Base-by-base conservation (phyloP, 257 asterid species). In the Solanum bulbocastanum region DNA sequence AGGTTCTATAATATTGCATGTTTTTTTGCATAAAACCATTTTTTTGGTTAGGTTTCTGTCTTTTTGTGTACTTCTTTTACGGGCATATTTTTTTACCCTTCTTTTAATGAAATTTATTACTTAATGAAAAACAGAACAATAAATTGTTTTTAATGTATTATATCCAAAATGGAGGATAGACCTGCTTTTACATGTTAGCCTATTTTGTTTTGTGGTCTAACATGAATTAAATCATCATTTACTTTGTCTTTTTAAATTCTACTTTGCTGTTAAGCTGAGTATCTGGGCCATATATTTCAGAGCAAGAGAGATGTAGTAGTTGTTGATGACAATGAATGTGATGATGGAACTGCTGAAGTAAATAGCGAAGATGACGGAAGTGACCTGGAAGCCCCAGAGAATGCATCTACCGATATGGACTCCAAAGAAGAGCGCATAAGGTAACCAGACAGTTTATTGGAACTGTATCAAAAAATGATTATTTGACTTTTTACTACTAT, bases 361-460 rank as follows among this genome's bases (percentile, higher is more conserved):
- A 73, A 88, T 66, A 96, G 97, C 86, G 98, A 94, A 35, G 91
- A 93, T 37, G 98, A 94, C 49, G 94, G 78, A 84, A 87, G 91
- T 87, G 75, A 86, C 14, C 91, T 66, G 37, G 96, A 91, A 84
- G 88, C 87, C 78, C 91, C 90, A 76, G 94, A 90, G 46, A 72
- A 83, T 86, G 35, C 89, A 35, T 79, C 92, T 58, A 94, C 97
- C 73, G 96, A 96, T 90, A 75, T 91, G 78, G 99, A 97, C 88
- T 92, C 99, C 25, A 99, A 96, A 86, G 99, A 97, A 92, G 99
- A 97, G 89, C 88, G 92, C 46, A 90, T 81, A 56, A 89, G 98
- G 99, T 96, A 92, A 62, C 44, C 66, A 23, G 85, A 40, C 82
- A 9, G 25, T 42, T 40, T 40, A 74, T 3, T 46, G 20, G 20